Base-by-base conservation (phyloP, 2,329 filamentous ascomycete genomes). In the Colletotrichum truncatum region DNA sequence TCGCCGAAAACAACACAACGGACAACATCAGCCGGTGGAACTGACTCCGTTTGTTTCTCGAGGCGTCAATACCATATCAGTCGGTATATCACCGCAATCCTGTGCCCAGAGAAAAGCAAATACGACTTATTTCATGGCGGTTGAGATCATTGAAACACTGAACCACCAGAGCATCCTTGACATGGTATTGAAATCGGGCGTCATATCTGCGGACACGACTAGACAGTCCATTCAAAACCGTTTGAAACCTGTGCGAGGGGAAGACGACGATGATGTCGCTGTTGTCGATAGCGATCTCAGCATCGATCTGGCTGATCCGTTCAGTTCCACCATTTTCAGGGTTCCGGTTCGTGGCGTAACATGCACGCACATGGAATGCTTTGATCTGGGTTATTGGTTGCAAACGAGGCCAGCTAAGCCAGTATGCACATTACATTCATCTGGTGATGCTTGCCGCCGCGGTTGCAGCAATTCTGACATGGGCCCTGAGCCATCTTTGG, bases 381-480 rank as follows among this genome's bases (percentile, higher is more conserved):
- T 98, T 74, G 95, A 98, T 74, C 87, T 98, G 7, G 86, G 91
- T 18, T 94, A 87, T 1, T 98, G 93, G 81, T 85, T 99, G 8
- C 77, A 82, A 12, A 93, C 91, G 5, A 88, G 93, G 41, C 81
- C 82, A 5, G 77, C 79, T 12, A 85, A 84, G 66, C 74, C 77
- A 23, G 70, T 70, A 28, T 84, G 81, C 69, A 70, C 73, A 52
- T 74, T 81, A 53, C 62, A 68, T 23, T 67, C 70, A 21, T 55
- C 75, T 52, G 70, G 74, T 38, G 83, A 84, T 57, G 62, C 66
- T 1, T 84, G 81, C 69, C 70, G 80, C 69, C 71, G 73, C 10
- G 73, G 70, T 8, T 70, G 68, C 46, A 30, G 54, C 18, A 23
- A 46, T 2, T n/a, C 32, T 18, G 52, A 36, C 12, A 30, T 36